Evolutionary conservation across 2,329 filamentous ascomycete species (phyloP).

Genomic region (Calonectria henricotiae): DNA sequence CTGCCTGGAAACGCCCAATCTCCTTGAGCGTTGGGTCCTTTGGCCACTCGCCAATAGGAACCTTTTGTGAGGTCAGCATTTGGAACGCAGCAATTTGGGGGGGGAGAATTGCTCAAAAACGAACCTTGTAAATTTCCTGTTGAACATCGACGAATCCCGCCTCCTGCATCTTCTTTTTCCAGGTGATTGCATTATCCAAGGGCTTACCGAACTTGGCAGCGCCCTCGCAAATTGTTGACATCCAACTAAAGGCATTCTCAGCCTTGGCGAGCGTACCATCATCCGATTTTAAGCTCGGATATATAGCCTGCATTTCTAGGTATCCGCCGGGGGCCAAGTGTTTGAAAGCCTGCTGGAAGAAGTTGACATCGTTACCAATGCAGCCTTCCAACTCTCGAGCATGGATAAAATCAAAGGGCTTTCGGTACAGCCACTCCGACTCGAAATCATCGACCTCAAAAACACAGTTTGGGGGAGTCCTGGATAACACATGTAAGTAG

Average conservation of each 20-base stretch:
- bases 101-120: neutral
- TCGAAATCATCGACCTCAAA: constrained; percentile 35
- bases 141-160: constrained; percentile 27
- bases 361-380: neutral
- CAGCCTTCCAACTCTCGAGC: constrained; percentile 29
- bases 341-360: constrained; percentile 24
- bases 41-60: constrained; percentile 40
- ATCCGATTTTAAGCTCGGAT: constrained; percentile 15
- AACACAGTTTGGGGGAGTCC: constrained; percentile 31
- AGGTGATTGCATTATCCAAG: constrained; percentile 9
- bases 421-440: constrained; percentile 13
- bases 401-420: constrained; percentile 27
- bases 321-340: constrained; percentile 8
- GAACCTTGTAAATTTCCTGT: constrained; percentile 29
- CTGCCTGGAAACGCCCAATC: constrained; percentile 40
- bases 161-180: constrained; percentile 24
- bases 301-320: constrained; percentile 19
- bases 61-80: constrained; percentile 7
- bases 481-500: neutral
- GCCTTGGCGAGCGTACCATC: constrained; percentile 10
- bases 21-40: constrained; percentile 39
- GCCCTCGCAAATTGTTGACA: constrained; percentile 16
- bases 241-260: constrained; percentile 1
- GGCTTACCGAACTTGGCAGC: constrained; percentile 21
- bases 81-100: no score